Evolutionary conservation across 2,329 filamentous ascomycete genomes (phyloP).

Genomic region (Diaporthe capsici): DNA sequence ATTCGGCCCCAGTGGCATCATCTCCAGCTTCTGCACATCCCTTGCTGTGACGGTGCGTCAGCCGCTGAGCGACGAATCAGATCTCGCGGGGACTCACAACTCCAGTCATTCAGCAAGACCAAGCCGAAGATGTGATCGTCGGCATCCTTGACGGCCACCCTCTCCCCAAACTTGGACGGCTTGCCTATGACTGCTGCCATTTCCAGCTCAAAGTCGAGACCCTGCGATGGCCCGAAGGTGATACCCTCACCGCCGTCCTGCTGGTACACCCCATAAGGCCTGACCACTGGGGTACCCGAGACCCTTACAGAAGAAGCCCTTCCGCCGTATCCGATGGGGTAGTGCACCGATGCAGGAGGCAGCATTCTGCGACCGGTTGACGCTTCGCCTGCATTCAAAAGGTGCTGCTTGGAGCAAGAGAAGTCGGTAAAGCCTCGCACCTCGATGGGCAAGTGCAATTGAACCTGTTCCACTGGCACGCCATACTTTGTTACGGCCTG

Average conservation of each 20-base stretch:
- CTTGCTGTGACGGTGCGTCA: conserved; percentile 54
- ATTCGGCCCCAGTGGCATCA: conserved; percentile 72
- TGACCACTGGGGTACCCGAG: conserved; percentile 61
- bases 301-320: conserved; percentile 67
- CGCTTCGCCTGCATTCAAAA: conserved; percentile 59
- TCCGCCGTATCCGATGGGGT: conserved; percentile 67
- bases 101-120: conserved; percentile 76
- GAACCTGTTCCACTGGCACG: conserved; percentile 54
- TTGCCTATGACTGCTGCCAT: conserved; percentile 62
- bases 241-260: conserved; percentile 44
- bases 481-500: conserved; percentile 44
- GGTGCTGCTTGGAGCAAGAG: conserved; percentile 67
- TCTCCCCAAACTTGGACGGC: conserved; percentile 52
- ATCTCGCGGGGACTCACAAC: conserved; percentile 54
- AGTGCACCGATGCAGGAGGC: conserved; percentile 62
- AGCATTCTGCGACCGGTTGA: conserved; percentile 50
- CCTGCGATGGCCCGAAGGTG: conserved; percentile 50
- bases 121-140: conserved; percentile 74
- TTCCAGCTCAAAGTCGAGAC: conserved; percentile 61
- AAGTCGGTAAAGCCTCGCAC: conserved; percentile 72
- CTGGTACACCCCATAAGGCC: conserved; percentile 62
- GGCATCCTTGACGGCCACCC: conserved; percentile 60
- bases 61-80: conserved; percentile 46
- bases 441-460: conserved; percentile 67
- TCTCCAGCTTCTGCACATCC: conserved; percentile 74